Evolutionary conservation across 805 yeast species (phyloP), one percentile per base, ranked within the genome.

Genomic region (Sugiyamaella floridensis): DNA sequence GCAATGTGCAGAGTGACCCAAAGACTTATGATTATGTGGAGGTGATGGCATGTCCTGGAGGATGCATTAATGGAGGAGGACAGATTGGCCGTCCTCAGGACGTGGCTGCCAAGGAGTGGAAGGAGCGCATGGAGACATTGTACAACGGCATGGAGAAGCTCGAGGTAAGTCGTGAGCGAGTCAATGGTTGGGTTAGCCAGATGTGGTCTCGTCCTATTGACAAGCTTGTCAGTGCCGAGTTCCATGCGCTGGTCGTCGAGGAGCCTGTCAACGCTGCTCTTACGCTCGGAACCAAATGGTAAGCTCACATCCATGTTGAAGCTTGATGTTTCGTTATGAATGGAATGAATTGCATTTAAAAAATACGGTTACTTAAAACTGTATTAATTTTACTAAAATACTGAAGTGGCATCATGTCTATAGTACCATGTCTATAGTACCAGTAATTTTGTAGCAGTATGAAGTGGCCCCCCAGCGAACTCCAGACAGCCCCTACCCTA

Each of bases 41-140:
- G 63, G 85, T 93, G 45, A 92, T 89, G 97, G 99, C 99, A 0
- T 93, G 99, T 67, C 99, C 99, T 5, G 89, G 88, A 28, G 99
- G 99, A 1, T 93, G 98, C 64, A 86, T 90, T 52, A 93, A 92
- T 63, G 99, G 99, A 10, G 98, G 99, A 19, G 99, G 99, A 0
- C 90, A 89, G 61, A 77, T 89, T 16, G 76, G 79, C 4, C 74
- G 67, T 11, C 69, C 70, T n/a, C 66, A 56, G 16, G 61, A 53
- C 34, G 54, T 61, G 14, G 59, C 60, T 12, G 47, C 55, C 47
- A 63, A 61, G 50, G 68, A 63, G 46, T 70, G 69, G 71, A 59
- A 53, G 50, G 67, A 57, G 54, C 64, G 58, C 43, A 58, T 55
- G 52, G 71, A 65, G 54, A 56, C 47, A 70, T 65, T 58, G 72